Evolutionary conservation across 371 early-diverging fungal genomes (phyloP), one percentile per base, ranked within the genome.

Genomic region (Rhizopus microsporus): DNA sequence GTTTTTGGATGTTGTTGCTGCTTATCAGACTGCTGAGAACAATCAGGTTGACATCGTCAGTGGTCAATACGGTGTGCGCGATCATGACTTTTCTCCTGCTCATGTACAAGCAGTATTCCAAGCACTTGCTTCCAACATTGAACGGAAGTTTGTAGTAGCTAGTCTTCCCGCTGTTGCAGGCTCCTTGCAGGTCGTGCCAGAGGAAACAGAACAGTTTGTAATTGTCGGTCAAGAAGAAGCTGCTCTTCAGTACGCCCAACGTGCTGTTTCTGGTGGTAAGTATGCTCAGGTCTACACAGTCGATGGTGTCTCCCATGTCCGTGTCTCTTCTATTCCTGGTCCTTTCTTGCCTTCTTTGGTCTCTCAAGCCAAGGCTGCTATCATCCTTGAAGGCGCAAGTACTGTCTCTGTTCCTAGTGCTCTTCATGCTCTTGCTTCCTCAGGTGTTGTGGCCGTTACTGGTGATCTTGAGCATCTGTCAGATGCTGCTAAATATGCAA

Each of bases 1-100:
- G 44, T 87, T 91, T 73, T 81, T 92, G 55, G 92, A 92, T 57
- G 75, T 92, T 37, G 83, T 87, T 3, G 80, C 88, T 37, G 77
- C 85, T 8, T 86, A 85, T 61, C 86, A 88, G 60, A 64, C 85
- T 16, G 71, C 70, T 33, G 74, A 75, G 35, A 62, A 76, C 40
- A 67, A 78, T 8, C 61, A 67, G 23, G 74, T 73, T 0, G 77
- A 81, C 39, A 78, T 81, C 54, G 68, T 63, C 34, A 81, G 84
- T 59, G 80, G 83, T 13, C 82, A 81, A 50, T 84, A 79, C 65
- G 78, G 78, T 57, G 80, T 78, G 6, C 68, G 74, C 13, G 67
- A 69, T 15, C 52, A 58, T 6, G 76, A 78, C 46, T 63, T 82
- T 46, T 62, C 74, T 9, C 71, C 69, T 46, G 74, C 72, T 7